A percentile compares a stretch with the other conserved stretches of the same genome.
phyloP scores from a whole-genome alignment of 2,329 filamentous ascomycete genomes.

The Aspergillus ustus region DNA sequence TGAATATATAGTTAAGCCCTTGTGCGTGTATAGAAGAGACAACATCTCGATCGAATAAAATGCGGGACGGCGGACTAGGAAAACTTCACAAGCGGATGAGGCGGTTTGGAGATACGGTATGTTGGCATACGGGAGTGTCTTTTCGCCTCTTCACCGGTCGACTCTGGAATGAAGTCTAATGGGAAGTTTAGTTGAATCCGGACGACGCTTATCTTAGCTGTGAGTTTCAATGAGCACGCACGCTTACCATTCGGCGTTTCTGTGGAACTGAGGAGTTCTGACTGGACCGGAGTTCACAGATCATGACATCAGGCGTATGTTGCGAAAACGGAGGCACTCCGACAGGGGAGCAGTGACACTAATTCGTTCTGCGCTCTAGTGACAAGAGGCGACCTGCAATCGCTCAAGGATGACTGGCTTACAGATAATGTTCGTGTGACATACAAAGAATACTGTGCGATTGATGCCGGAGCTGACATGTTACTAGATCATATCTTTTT shows the following conservation, averaged over 20 bases:
- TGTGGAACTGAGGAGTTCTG: conserved; percentile 13
- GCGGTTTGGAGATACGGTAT: conserved; percentile 43
- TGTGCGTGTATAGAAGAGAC: background rate
- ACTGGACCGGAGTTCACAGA: conserved; percentile 49
- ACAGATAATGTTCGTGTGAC: conserved; percentile 79
- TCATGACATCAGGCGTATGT: conserved; percentile 67
- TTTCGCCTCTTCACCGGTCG: background rate
- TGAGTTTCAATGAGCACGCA: conserved; percentile 50
- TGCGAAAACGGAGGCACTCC: background rate
- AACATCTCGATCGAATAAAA: conserved; percentile 14
- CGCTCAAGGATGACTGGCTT: conserved; percentile 90
- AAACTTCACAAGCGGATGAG: conserved; percentile 44
- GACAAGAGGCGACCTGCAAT: conserved; percentile 85
- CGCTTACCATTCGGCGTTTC: background rate
- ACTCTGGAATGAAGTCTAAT: conserved; percentile 24
- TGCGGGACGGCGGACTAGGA: conserved; percentile 33
- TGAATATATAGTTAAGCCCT: background rate
- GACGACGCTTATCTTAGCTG: conserved; percentile 74
- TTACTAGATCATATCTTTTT: conserved; percentile 86
- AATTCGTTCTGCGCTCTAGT: conserved; percentile 56
- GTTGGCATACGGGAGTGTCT: conserved; percentile 18
- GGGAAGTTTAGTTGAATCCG: conserved; percentile 52
- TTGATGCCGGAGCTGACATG: conserved; percentile 26
- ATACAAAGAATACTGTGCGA: background rate
- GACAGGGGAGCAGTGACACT: background rate